Base-by-base conservation (phyloP, 1,139 yeast genomes). In the Pichiaceae sp. region DNA sequence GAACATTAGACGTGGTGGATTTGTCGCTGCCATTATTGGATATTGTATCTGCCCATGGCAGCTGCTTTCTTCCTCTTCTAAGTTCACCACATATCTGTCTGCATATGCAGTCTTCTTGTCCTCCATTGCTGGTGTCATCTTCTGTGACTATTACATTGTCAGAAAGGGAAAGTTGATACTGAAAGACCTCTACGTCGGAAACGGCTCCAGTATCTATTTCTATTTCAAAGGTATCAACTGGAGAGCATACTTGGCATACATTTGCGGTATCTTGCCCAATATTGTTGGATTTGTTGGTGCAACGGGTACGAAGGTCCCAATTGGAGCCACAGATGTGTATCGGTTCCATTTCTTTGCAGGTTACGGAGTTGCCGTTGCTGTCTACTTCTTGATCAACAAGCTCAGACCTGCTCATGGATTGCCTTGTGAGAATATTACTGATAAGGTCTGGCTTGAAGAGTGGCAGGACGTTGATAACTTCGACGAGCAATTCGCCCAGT, bases 1-100 rank as follows among this genome's bases (percentile, higher is more conserved):
- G 53, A 85, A 80, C 61, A 85, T 87, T 50, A 72, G 94, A 59
- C 76, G 96, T 47, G 85, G 85, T 50, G 80, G 87, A 3, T 81
- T 76, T 51, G 62, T 87, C 39, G 85, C 95, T 66, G 95, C 95
- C 0, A 60, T 67, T 4, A 63, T 86, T 47, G 93, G 93, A 0
- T 71, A 81, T 45, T 75, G 79, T 41, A 78, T 86, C 45, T 82
- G 89, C 54, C 96, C 96, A 39, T 87, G 96, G 96, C 79, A 85
- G 49, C 72, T 87, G 52, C 70, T 81, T 53, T 65, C 86, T 3
- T 66, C 85, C 4, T 75, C 89, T 4, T 75, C 78, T 36, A 80
- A 72, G 59, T 87, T 87, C 64, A 81, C 95, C 29, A 80, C 91
- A 21, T 87, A 86, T 49, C 63, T 87, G 43, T 75, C 87, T 24